Evolutionary conservation across 257 asterid genomes (phyloP).

Genomic region (Nicotiana otophora): DNA sequence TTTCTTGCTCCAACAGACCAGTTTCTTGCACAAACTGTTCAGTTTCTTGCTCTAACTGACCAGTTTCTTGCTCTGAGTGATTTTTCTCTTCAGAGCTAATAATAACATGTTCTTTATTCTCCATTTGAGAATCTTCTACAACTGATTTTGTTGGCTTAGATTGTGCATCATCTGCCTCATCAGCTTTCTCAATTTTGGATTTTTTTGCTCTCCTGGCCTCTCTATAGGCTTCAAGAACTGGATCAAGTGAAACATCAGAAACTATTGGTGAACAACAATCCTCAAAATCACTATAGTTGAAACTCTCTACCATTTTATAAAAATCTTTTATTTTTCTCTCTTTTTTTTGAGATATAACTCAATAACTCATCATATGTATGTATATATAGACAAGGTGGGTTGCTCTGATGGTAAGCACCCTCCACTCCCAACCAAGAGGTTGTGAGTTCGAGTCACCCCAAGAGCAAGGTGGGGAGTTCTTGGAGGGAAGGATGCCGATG

Average conservation of each 20-base stretch:
- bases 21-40: too few relatives aligned
- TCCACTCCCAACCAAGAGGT: too few relatives aligned
- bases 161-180: neutral
- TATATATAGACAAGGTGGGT: too few relatives aligned
- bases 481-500: too few relatives aligned
- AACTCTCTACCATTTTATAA: neutral
- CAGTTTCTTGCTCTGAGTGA: too few relatives aligned
- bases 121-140: neutral
- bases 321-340: neutral
- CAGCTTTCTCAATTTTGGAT: neutral
- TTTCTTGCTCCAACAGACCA: too few relatives aligned
- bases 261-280: neutral
- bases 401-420: too few relatives aligned
- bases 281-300: neutral
- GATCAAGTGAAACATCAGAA: neutral
- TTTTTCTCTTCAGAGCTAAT: neutral
- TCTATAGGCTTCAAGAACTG: neutral
- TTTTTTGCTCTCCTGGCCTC: neutral
- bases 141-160: neutral
- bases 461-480: too few relatives aligned
- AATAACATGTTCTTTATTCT: neutral
- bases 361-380: too few relatives aligned
- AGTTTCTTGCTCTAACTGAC: too few relatives aligned
- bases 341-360: too few relatives aligned
- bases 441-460: too few relatives aligned